Conservation (phyloP, 805 yeast species). For the Cephaloascus albidus region DNA sequence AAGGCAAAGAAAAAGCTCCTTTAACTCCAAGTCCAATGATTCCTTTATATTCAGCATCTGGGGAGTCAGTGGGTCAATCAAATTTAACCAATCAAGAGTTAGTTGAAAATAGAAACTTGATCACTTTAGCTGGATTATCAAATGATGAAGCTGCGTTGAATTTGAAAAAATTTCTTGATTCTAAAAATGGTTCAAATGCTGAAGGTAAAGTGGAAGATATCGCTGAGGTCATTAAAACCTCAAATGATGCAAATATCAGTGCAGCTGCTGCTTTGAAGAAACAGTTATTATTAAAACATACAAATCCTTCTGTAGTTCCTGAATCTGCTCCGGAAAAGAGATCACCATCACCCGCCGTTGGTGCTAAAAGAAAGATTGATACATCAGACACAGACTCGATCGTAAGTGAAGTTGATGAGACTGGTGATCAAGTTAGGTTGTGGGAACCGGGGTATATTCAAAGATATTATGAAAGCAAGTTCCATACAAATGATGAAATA, state of each 20-base stretch:
- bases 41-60: conserved; percentile 71
- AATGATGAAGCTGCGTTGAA: not conserved
- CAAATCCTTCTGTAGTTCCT: conserved; percentile 9
- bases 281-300: conserved; percentile 10
- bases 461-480: conserved; percentile 74
- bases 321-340: conserved; percentile 3
- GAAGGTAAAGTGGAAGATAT: not conserved
- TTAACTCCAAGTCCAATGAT: conserved; percentile 57
- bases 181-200: not conserved
- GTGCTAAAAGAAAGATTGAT: conserved; percentile 9
- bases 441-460: conserved; percentile 84
- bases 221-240: conserved; percentile 8
- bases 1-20: conserved; percentile 74
- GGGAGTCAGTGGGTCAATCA: conserved; percentile 62
- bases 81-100: conserved; percentile 63
- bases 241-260: conserved; percentile 27
- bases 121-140: conserved; percentile 42
- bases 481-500: conserved; percentile 45
- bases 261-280: conserved; percentile 37
- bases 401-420: conserved; percentile 31
- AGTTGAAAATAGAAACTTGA: conserved; percentile 50
- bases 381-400: conserved; percentile 4
- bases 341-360: conserved; percentile 7
- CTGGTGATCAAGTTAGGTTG: conserved; percentile 46
- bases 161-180: conserved; percentile 21